Percentiles rank a stretch among this genome's conserved stretches.
These are phyloP conservation scores for Tricholoma terreum DNA, from an alignment of 768 basidiomycete genomes.

Conservation along the genomic window DNA sequence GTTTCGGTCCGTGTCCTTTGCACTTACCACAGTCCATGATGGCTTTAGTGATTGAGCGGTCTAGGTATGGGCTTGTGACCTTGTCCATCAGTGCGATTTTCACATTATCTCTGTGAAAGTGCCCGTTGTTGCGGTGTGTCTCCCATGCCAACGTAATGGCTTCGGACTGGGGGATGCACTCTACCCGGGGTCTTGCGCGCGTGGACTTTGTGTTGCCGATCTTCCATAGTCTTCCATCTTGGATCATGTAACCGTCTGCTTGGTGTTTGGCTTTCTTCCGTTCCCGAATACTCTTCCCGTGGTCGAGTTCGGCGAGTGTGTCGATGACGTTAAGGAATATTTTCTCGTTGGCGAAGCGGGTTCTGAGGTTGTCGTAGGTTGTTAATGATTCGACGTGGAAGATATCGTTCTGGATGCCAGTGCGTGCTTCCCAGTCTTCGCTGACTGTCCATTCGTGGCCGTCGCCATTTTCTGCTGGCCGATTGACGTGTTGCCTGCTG, in stretches of 20 bases:
- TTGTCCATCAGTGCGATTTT: too few species aligned
- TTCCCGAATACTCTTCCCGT: slow-evolving; percentile 8
- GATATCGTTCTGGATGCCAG: slow-evolving; percentile 18
- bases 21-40: too few species aligned
- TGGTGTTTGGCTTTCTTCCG: slow-evolving; percentile 12
- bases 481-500: slow-evolving; percentile 14
- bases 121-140: background rate
- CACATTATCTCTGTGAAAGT: too few species aligned
- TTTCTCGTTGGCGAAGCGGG: slow-evolving; percentile 8
- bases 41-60: too few species aligned
- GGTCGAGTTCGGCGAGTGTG: slow-evolving; percentile 10
- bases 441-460: slow-evolving; percentile 23
- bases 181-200: slow-evolving; percentile 1
- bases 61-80: too few species aligned
- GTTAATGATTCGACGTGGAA: slow-evolving; percentile 2
- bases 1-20: too few species aligned
- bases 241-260: slow-evolving; percentile 16
- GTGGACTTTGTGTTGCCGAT: slow-evolving; percentile 9
- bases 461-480: slow-evolving; percentile 6
- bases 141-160: background rate
- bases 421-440: slow-evolving; percentile 23
- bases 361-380: slow-evolving; percentile 11
- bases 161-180: too few species aligned
- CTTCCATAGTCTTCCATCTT: slow-evolving; percentile 20
- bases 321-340: slow-evolving; percentile 16